Conservation (phyloP, 2,329 filamentous ascomycete species). For the Cercospora sp. region DNA sequence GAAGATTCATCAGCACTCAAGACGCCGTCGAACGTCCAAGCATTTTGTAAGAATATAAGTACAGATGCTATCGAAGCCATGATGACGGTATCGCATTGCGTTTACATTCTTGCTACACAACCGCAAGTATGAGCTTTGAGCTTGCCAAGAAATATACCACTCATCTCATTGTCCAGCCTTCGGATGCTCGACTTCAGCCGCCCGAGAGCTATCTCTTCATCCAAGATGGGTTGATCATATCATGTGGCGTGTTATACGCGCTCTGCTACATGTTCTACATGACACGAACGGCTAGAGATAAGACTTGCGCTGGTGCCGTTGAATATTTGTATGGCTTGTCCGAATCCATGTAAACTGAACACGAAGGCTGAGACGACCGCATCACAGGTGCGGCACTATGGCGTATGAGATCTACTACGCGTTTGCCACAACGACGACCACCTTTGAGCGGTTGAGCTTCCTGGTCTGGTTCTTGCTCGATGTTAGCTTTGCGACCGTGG, state of each 20-base stretch:
- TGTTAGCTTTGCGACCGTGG: constrained; percentile 39
- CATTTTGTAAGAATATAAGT: background rate
- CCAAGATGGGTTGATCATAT: constrained; percentile 45
- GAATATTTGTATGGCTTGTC: constrained; percentile 29
- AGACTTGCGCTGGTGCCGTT: constrained; percentile 37
- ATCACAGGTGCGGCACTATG: constrained; percentile 34
- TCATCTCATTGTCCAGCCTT: constrained; percentile 55
- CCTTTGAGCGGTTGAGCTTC: constrained; percentile 41
- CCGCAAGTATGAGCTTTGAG: constrained; percentile 18
- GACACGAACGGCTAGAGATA: constrained; percentile 40
- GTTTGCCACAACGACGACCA: constrained; percentile 39
- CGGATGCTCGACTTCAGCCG: constrained; percentile 44
- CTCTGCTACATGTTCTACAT: constrained; percentile 47
- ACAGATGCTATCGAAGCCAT: background rate
- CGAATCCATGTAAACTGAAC: background rate
- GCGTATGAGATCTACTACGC: constrained; percentile 46
- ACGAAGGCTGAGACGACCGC: background rate
- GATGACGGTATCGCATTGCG: background rate
- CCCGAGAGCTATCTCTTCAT: constrained; percentile 45
- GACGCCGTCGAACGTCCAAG: background rate
- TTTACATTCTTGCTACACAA: background rate
- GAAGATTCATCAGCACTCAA: constrained; percentile 2
- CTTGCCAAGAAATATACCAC: constrained; percentile 17
- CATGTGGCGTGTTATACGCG: constrained; percentile 44
- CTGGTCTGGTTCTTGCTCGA: constrained; percentile 44